Evolutionary conservation across 2,329 filamentous ascomycete genomes (phyloP).

Genomic region (Beauveria medogensis): DNA sequence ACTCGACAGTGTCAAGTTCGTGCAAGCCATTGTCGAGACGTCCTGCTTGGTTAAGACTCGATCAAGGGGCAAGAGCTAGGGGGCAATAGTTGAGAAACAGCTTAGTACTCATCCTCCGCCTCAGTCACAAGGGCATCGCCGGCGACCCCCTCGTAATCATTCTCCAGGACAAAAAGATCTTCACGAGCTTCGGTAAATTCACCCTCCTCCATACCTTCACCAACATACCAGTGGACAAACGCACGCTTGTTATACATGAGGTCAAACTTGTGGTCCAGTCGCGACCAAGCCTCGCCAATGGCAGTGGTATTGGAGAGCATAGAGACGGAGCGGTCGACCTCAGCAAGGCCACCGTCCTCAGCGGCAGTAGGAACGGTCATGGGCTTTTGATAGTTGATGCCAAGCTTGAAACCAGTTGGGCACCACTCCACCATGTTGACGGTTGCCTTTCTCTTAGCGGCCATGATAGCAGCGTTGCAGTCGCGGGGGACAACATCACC

Average conservation of each 20-base stretch:
- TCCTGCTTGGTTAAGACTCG: not conserved
- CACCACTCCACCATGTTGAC: constrained; percentile 72
- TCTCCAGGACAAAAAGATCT: constrained; percentile 77
- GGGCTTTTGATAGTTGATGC: constrained; percentile 67
- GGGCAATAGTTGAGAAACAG: not conserved
- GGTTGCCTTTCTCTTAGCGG: constrained; percentile 61
- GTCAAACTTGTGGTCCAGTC: constrained; percentile 67
- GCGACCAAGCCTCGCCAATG: constrained; percentile 66
- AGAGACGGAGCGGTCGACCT: constrained; percentile 55
- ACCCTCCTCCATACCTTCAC: constrained; percentile 87
- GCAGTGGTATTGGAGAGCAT: constrained; percentile 72
- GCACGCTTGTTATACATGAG: constrained; percentile 74
- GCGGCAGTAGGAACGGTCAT: constrained; percentile 47
- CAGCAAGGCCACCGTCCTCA: constrained; percentile 50
- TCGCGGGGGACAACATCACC: constrained; percentile 64
- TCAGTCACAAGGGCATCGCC: constrained; percentile 60
- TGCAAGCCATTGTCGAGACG: not conserved
- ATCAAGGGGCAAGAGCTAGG: not conserved
- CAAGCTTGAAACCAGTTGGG: constrained; percentile 68
- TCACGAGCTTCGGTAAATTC: constrained; percentile 84
- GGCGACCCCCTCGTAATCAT: constrained; percentile 81
- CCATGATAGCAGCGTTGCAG: constrained; percentile 57
- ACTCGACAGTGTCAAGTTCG: not conserved
- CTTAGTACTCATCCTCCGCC: constrained; percentile 71
- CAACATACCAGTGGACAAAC: constrained; percentile 74